Conservation (phyloP, 2,329 filamentous ascomycete species). For the Myriosclerotinia curreyana region DNA sequence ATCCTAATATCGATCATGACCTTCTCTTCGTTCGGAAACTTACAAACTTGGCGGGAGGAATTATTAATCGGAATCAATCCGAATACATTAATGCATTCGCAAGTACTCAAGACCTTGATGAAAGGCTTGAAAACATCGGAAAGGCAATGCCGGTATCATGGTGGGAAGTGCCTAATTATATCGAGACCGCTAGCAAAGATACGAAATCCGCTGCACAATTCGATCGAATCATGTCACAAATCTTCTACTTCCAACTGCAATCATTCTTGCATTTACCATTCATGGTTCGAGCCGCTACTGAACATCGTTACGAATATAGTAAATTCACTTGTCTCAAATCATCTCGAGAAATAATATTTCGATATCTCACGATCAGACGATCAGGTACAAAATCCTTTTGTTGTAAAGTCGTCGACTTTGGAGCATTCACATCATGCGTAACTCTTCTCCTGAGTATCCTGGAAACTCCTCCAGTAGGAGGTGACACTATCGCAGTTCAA, state of each 20-base stretch:
- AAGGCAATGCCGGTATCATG: constrained; percentile 34
- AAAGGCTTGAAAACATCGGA: constrained; percentile 32
- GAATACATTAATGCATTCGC: constrained; percentile 32
- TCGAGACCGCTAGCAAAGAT: constrained; percentile 18
- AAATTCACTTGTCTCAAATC: constrained; percentile 37
- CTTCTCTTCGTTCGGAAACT: constrained; percentile 31
- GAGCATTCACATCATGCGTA: constrained; percentile 35
- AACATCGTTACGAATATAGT: constrained; percentile 38
- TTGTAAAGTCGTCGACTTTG: constrained; percentile 37
- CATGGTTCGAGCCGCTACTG: constrained; percentile 37
- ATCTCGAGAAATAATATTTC: constrained; percentile 34
- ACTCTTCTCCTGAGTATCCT: constrained; percentile 35
- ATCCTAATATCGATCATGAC: constrained; percentile 30
- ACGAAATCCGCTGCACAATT: constrained; percentile 24
- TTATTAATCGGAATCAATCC: constrained; percentile 36
- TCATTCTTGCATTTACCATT: constrained; percentile 37
- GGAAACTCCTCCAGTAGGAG: constrained; percentile 24
- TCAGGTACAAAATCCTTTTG: constrained; percentile 31
- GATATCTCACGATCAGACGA: constrained; percentile 32
- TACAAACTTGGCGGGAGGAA: constrained; percentile 29
- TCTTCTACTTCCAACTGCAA: constrained; percentile 37
- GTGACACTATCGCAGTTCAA: constrained; percentile 24
- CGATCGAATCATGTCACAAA: constrained; percentile 34
- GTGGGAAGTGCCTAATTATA: constrained; percentile 33
- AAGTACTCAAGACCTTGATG: constrained; percentile 38